A percentile compares a stretch with the other conserved stretches of the same genome.
These are phyloP conservation scores for Mycena filopes DNA, from an alignment of 768 basidiomycete species.

Conservation along the genomic window DNA sequence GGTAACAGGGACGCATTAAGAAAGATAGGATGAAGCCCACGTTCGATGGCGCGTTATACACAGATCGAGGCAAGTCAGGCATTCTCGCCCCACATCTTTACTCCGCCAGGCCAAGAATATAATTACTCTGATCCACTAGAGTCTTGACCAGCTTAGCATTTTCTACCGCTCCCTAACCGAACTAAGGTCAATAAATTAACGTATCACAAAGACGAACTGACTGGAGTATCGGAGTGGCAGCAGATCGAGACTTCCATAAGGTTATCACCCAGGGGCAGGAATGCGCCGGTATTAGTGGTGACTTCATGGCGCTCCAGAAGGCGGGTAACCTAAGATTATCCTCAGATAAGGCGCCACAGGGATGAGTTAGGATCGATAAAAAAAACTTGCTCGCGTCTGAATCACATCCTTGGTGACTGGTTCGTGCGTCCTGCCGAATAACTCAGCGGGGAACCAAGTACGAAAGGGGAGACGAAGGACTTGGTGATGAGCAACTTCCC, in stretches of 20 bases:
- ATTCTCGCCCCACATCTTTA: conserved; percentile 40
- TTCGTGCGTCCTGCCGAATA: conserved; percentile 56
- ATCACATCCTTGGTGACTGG: conserved; percentile 56
- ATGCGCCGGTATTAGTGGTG: conserved; percentile 56
- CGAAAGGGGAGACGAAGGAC: conserved; percentile 38
- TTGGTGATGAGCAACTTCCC: conserved; percentile 72
- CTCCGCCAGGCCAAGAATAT: too few species aligned
- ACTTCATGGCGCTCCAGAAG: conserved; percentile 56
- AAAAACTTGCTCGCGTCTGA: conserved; percentile 51
- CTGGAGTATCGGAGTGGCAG: conserved; percentile 73
- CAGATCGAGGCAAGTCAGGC: conserved; percentile 33
- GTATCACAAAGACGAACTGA: conserved; percentile 43
- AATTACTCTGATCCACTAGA: conserved; percentile 68
- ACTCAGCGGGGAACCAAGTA: not conserved
- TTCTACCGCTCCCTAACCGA: conserved; percentile 60
- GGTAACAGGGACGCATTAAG: too few species aligned
- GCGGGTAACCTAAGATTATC: conserved; percentile 49
- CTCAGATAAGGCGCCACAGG: too few species aligned
- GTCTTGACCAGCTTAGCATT: conserved; percentile 62
- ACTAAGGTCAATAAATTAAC: not conserved
- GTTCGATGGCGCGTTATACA: too few species aligned
- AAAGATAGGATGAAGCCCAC: too few species aligned
- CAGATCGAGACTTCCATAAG: conserved; percentile 68
- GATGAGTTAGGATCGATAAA: not conserved
- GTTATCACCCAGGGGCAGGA: conserved; percentile 54